Percentiles rank a stretch among this genome's conserved stretches.
phyloP scores from a whole-genome alignment of 352 stramenopile species.

The Phytophthora chlamydospora region DNA sequence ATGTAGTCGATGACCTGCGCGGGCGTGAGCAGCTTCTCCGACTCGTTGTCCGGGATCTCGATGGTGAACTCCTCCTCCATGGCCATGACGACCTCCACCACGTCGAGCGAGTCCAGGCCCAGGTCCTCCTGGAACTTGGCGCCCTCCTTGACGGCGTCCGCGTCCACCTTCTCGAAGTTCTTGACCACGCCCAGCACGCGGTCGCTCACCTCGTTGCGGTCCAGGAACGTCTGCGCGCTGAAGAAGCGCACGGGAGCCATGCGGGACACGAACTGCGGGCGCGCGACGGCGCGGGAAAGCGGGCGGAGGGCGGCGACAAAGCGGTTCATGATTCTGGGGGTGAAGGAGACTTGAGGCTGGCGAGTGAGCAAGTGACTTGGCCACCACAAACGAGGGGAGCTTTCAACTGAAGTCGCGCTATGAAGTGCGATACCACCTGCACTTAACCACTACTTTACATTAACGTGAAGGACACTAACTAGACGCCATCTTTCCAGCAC shows the following conservation, averaged over 20 bases:
- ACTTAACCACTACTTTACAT: no score
- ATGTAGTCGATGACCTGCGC: constrained; percentile 99
- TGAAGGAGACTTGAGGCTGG: constrained; percentile 15
- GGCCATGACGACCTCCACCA: constrained; percentile 97
- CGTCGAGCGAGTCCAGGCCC: constrained; percentile 98
- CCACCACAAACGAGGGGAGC: constrained; percentile 34
- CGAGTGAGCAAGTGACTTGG: constrained; percentile 28
- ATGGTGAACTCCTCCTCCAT: constrained; percentile 99
- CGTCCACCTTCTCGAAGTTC: constrained; percentile 99
- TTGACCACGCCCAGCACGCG: constrained; percentile 98
- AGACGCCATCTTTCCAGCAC: not conserved
- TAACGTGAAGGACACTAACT: not conserved
- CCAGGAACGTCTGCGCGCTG: constrained; percentile 88
- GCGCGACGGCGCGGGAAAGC: constrained; percentile 59
- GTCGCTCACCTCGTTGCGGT: constrained; percentile 95
- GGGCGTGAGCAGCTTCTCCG: constrained; percentile 98
- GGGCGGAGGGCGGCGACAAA: constrained; percentile 75
- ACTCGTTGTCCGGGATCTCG: constrained; percentile 99
- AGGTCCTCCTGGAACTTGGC: constrained; percentile 98
- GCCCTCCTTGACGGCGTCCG: constrained; percentile 89
- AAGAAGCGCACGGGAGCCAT: constrained; percentile 62
- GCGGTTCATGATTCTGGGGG: constrained; percentile 70
- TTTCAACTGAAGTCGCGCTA: not conserved
- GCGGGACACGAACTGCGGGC: constrained; percentile 47
- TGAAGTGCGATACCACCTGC: not conserved